A percentile compares a stretch with the other conserved stretches of the same genome.
Evolutionary conservation across 306 rosid genomes (phyloP).

Genomic region (Hippophae rhamnoides): DNA sequence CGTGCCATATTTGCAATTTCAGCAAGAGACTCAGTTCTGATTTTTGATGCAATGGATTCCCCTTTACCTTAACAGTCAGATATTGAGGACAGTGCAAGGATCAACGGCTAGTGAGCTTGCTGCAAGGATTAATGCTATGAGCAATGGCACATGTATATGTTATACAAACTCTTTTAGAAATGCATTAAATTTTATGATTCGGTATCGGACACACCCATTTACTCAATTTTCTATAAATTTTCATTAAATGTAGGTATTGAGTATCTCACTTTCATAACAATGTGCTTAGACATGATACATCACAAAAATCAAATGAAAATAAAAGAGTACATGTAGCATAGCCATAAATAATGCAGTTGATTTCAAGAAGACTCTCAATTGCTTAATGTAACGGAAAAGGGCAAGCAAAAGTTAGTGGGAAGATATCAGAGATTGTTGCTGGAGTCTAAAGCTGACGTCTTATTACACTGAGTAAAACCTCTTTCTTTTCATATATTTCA

Average conservation of each 20-base stretch:
- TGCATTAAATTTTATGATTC: too few relatives aligned
- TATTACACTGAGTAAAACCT: slow-evolving; percentile 21
- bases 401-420: slow-evolving; percentile 68
- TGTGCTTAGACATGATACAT: too few relatives aligned
- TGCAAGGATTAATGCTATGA: slow-evolving; percentile 76
- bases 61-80: slow-evolving; percentile 64
- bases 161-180: too few relatives aligned
- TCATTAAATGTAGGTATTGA: too few relatives aligned
- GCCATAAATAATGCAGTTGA: slow-evolving; percentile 69
- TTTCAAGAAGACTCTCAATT: slow-evolving; percentile 40
- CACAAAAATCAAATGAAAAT: too few relatives aligned
- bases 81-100: slow-evolving; percentile 67
- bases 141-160: background rate
- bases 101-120: slow-evolving; percentile 78
- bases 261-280: too few relatives aligned
- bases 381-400: slow-evolving; percentile 41
- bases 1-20: slow-evolving; percentile 49
- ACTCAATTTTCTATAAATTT: too few relatives aligned
- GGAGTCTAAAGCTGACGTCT: slow-evolving; percentile 55
- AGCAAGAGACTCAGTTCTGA: slow-evolving; percentile 56
- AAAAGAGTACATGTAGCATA: too few relatives aligned
- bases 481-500: too few relatives aligned
- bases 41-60: slow-evolving; percentile 82
- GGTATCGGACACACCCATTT: too few relatives aligned
- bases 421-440: slow-evolving; percentile 71